Percentiles rank a stretch among this genome's conserved stretches.
These are phyloP conservation scores for Lachnellula willkommii DNA, from an alignment of 2,329 filamentous ascomycete genomes.

Conservation along the genomic window DNA sequence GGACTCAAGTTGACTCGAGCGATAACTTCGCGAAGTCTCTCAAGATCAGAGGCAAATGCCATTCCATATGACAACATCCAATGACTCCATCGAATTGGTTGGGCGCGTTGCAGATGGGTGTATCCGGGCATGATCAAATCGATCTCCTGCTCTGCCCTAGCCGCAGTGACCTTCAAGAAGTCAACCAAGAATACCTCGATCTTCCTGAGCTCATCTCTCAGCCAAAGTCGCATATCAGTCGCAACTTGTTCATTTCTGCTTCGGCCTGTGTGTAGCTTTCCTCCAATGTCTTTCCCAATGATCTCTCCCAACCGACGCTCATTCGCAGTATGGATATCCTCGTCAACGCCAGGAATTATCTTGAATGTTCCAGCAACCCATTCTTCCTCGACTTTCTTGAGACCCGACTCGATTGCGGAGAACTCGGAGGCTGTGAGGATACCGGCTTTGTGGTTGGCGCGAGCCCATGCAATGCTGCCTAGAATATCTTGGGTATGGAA, in stretches of 20 bases:
- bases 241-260: conserved; percentile 88
- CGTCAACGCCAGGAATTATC: conserved; percentile 49
- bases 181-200: conserved; percentile 65
- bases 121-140: conserved; percentile 78
- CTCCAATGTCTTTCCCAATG: conserved; percentile 77
- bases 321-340: conserved; percentile 65
- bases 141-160: conserved; percentile 68
- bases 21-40: conserved; percentile 69
- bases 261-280: conserved; percentile 84
- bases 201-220: conserved; percentile 65
- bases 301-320: conserved; percentile 73
- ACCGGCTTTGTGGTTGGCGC: conserved; percentile 69
- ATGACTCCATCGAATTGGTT: conserved; percentile 76
- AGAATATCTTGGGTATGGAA: conserved; percentile 78
- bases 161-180: conserved; percentile 63
- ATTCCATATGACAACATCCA: conserved; percentile 73
- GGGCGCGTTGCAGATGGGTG: conserved; percentile 77
- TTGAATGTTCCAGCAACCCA: conserved; percentile 47
- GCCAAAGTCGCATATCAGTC: conserved; percentile 86
- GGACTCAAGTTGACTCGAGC: conserved; percentile 63
- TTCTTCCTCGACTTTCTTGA: conserved; percentile 51
- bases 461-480: conserved; percentile 74
- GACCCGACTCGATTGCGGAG: conserved; percentile 64
- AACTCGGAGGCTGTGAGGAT: conserved; percentile 73
- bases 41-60: conserved; percentile 67